phyloP scores from a whole-genome alignment of 306 rosid genomes.

The Alnus rubra region DNA sequence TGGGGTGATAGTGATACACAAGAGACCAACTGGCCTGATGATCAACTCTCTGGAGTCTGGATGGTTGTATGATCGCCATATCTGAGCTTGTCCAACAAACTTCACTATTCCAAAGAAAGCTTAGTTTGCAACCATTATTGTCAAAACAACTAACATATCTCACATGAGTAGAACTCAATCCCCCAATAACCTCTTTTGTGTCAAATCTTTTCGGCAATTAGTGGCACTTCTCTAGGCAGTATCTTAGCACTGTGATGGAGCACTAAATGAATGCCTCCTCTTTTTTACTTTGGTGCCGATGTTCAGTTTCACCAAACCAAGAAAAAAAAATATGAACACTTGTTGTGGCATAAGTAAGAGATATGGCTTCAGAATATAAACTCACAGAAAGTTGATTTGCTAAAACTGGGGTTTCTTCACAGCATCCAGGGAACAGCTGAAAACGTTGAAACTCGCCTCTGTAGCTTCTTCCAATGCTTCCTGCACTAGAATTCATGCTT shows the following conservation, averaged over 20 bases:
- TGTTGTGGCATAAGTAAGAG: neutral
- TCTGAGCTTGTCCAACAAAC: neutral
- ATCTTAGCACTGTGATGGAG: neutral
- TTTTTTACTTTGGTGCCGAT: neutral
- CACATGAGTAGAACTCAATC: neutral
- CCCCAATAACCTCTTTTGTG: neutral
- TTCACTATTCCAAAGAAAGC: neutral
- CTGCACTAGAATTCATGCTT: conserved; percentile 52
- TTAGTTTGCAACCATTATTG: neutral
- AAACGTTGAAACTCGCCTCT: conserved; percentile 89
- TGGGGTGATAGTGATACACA: neutral
- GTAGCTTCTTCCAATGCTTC: conserved; percentile 92
- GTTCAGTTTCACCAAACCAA: neutral
- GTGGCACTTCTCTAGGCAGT: neutral
- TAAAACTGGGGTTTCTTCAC: conserved; percentile 80
- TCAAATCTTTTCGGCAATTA: neutral
- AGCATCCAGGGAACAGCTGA: conserved; percentile 69
- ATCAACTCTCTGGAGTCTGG: neutral
- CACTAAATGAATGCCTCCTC: neutral
- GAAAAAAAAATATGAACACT: neutral
- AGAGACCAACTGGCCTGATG: neutral
- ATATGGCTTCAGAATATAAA: conserved; percentile 9
- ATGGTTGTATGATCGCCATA: neutral
- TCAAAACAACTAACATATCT: neutral
- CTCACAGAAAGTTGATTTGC: conserved; percentile 95